phyloP scores from a whole-genome alignment of 805 yeast species.

The Suhomyces xylopsoci region DNA sequence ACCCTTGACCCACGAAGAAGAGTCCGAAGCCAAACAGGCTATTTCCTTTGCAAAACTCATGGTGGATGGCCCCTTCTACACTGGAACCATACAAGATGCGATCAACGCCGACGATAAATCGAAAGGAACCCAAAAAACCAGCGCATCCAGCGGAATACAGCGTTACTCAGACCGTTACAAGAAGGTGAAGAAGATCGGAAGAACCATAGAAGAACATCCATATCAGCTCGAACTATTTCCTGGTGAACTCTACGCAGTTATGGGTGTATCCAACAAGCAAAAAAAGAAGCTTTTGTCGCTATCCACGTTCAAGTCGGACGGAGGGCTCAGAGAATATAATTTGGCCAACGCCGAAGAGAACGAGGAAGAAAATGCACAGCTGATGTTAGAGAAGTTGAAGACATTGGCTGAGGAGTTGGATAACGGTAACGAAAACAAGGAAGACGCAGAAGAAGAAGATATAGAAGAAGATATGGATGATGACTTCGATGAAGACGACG shows the following conservation, averaged over 20 bases:
- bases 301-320: conserved; percentile 36
- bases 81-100: conserved; percentile 48
- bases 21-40: conserved; percentile 50
- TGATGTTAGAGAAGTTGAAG: conserved; percentile 42
- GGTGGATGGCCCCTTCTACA: conserved; percentile 63
- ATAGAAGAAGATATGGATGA: conserved; percentile 62
- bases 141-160: conserved; percentile 60
- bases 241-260: conserved; percentile 65
- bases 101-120: conserved; percentile 14
- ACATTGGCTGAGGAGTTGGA: conserved; percentile 45
- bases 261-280: conserved; percentile 59
- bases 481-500: conserved; percentile 70
- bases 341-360: conserved; percentile 22
- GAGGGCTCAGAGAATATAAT: conserved; percentile 29
- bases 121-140: conserved; percentile 18
- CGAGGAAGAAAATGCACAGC: conserved; percentile 34
- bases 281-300: conserved; percentile 47
- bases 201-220: conserved; percentile 76
- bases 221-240: conserved; percentile 72
- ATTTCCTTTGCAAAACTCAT: conserved; percentile 53
- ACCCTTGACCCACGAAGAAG: conserved; percentile 49
- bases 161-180: conserved; percentile 80
- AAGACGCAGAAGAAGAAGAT: conserved; percentile 36
- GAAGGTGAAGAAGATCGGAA: conserved; percentile 65
- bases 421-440: conserved; percentile 38